phyloP scores from a whole-genome alignment of 2,329 filamentous ascomycete genomes.

The Alternaria sp. region DNA sequence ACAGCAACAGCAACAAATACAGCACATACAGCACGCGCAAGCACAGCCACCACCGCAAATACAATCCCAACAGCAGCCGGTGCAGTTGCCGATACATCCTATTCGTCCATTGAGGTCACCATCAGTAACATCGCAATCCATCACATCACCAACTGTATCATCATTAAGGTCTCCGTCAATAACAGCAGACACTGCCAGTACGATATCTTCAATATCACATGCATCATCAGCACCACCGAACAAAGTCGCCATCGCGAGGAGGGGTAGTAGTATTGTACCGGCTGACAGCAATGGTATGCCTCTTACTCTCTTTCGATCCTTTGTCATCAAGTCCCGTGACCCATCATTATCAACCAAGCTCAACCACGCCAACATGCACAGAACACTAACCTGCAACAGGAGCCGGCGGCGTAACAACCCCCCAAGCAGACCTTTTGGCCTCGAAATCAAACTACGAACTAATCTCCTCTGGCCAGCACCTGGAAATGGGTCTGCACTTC shows the following conservation, averaged over 20 bases:
- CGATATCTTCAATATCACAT: slow-evolving; percentile 37
- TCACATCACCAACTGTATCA: slow-evolving; percentile 25
- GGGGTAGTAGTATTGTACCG: slow-evolving; percentile 31
- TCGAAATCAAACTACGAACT: slow-evolving; percentile 45
- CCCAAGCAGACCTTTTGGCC: slow-evolving; percentile 41
- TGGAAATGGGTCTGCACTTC: slow-evolving; percentile 46
- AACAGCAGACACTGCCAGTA: slow-evolving; percentile 35
- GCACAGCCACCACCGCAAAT: slow-evolving; percentile 9
- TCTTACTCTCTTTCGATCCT: neutral
- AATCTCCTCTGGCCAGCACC: slow-evolving; percentile 41
- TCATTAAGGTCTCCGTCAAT: slow-evolving; percentile 33
- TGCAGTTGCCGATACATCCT: slow-evolving; percentile 28
- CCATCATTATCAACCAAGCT: neutral
- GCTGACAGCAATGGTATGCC: slow-evolving; percentile 37
- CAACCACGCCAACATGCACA: neutral
- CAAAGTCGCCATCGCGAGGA: slow-evolving; percentile 38
- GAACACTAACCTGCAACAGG: slow-evolving; percentile 18
- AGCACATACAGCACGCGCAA: slow-evolving; percentile 5
- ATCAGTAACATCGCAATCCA: slow-evolving; percentile 16
- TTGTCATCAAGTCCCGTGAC: slow-evolving; percentile 15
- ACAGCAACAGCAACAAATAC: slow-evolving; percentile 13
- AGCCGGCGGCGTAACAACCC: slow-evolving; percentile 38
- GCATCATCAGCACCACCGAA: slow-evolving; percentile 35
- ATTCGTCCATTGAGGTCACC: slow-evolving; percentile 28
- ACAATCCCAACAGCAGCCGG: slow-evolving; percentile 18